Conservation (phyloP, 108 stramenopile genomes). For the Nitzschia sp. region DNA sequence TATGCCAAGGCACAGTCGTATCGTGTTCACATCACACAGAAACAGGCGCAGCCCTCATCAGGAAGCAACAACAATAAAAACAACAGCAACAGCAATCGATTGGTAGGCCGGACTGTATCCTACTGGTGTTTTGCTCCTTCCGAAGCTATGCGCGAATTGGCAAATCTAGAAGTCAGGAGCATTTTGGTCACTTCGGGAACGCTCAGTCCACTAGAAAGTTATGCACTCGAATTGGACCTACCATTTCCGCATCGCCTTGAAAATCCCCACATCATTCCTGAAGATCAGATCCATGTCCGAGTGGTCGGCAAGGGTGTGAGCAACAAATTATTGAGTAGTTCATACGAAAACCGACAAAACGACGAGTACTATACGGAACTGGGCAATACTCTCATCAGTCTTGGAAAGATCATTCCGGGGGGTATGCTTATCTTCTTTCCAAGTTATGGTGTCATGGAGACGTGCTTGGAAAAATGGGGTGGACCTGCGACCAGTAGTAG, state of each 20-base stretch:
- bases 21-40: conserved; percentile 65
- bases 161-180: conserved; percentile 73
- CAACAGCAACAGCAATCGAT: conserved; percentile 10
- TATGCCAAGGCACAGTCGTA: conserved; percentile 79
- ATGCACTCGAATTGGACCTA: conserved; percentile 87
- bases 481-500: conserved; percentile 40
- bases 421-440: conserved; percentile 98
- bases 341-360: conserved; percentile 83
- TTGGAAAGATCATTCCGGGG: conserved; percentile 82
- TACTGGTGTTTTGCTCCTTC: conserved; percentile 99
- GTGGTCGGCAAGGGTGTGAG: conserved; percentile 86
- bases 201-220: conserved; percentile 91
- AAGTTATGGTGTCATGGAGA: conserved; percentile 89
- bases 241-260: conserved; percentile 89
- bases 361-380: conserved; percentile 90
- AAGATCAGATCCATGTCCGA: conserved; percentile 84
- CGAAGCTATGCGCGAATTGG: conserved; percentile 91
- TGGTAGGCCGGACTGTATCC: conserved; percentile 68
- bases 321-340: conserved; percentile 74
- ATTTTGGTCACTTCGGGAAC: conserved; percentile 96
- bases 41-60: conserved; percentile 1
- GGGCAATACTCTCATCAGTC: conserved; percentile 82
- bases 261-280: conserved; percentile 91
- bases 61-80: conserved; percentile 1
- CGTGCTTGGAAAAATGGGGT: conserved; percentile 76